Evolutionary conservation across 257 asterid species (phyloP), one percentile per base, ranked within the genome.

Genomic region (Nicotiana attenuata): DNA sequence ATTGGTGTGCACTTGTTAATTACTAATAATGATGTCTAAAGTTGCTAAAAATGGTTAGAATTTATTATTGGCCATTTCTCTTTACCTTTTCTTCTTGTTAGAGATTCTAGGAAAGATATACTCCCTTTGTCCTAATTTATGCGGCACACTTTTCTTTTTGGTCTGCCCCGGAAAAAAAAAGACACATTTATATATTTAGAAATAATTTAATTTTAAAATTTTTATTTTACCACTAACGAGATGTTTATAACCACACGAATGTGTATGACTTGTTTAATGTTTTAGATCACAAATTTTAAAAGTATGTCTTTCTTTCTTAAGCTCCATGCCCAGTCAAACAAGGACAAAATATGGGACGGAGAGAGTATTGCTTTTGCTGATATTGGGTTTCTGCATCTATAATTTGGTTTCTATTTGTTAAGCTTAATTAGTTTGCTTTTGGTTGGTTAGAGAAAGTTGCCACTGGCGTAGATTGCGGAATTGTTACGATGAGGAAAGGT

Each of bases 401-500:
- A 5, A 28, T 77, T 83, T 31, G 33, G 78, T 35, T n/a, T 56
- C 15, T 80, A 29, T 45, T 33, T n/a, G 19, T 81, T 24, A 67
- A 65, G 50, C 11, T 65, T 60, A 31, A 33, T 80, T 55, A 55
- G 41, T 41, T 64, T 65, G 66, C 22, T 77, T 77, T 83, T 86
- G 76, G 82, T 17, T 84, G 71, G 83, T 65, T 83, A 91, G 97
- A 90, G 68, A 82, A 82, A 66, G 47, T 89, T 55, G 86, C 82
- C 79, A 53, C 78, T 65, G 96, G 94, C 79, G 68, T 91, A 82
- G 83, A 89, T 81, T 86, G 79, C 63, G 97, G 94, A 78, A 87
- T 92, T 80, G 80, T 85, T 56, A 91, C 97, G 29, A 92, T 92
- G 97, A 91, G 81, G 84, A 92, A 84, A 86, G 96, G 94, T 57